Base-by-base conservation (phyloP, 2,329 filamentous ascomycete genomes). In the Alternaria brassicae region DNA sequence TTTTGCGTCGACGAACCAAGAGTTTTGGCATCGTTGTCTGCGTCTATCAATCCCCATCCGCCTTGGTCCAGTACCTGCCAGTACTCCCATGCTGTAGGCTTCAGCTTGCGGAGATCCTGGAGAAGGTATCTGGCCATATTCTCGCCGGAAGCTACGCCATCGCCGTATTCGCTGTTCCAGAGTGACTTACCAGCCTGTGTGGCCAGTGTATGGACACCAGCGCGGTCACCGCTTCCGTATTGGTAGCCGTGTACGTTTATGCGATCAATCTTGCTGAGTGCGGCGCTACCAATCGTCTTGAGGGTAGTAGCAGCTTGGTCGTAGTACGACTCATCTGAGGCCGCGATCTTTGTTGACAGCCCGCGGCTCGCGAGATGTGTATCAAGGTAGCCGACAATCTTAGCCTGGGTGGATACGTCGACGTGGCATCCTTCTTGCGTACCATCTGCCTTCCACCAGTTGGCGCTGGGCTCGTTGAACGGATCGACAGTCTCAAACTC, bases 381-480 rank as follows among this genome's bases (percentile, higher is more conserved):
- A 25, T 56, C 53, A 17, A 60, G 57, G 23, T 52, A 37, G 0
- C 34, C 53, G n/a, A 60, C 12, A 30, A 60, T 52, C 40, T 45
- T 52, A 27, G 53, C 47, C 21, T 60, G 57, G 7, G 57, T 60
- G 28, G 53, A 23, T 5, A 56, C 47, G 12, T 56, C 41, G 7
- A 60, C 44, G 28, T 60, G 57, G 21, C 57, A 60, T 13, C 57
- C 57, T 40, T 60, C 57, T 36, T 60, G 57, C 5, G 57, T 60
- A 23, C 57, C 57, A 15, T 60, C 57, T 3, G 57, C 53, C 19
- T 60, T 60, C 57, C 57, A 60, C 57, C 57, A 60, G 47, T 60
- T 52, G 8, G 57, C 57, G 13, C 32, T 60, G 12, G 57, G 57
- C 53, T 60, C 57, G 12, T 60, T 60, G 34, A 60, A 60, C 6